Conservation (phyloP, 2,329 filamentous ascomycete species). For the Fusarium virguliforme region DNA sequence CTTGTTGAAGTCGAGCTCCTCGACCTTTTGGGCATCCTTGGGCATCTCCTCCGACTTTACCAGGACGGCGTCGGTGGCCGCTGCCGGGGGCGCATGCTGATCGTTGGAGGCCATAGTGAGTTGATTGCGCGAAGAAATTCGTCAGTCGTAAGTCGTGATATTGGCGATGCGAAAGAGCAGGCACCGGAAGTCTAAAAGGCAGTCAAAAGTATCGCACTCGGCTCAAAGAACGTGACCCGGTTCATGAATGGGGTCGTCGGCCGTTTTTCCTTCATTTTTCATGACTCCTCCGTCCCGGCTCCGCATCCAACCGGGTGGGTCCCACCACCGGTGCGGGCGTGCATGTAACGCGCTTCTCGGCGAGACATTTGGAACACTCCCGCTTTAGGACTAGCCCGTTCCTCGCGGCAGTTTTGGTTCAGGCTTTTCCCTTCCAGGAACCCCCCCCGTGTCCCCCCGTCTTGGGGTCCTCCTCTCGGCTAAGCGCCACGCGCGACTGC, state of each 20-base stretch:
- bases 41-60: slow-evolving; percentile 88
- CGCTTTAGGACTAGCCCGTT: slow-evolving; percentile 43
- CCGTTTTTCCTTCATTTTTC: slow-evolving; percentile 29
- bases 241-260: neutral
- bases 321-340: slow-evolving; percentile 33
- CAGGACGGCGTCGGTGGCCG: slow-evolving; percentile 85
- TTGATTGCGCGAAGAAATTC: slow-evolving; percentile 10
- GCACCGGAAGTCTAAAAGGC: neutral
- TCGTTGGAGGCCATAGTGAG: slow-evolving; percentile 53
- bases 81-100: slow-evolving; percentile 69
- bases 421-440: slow-evolving; percentile 20
- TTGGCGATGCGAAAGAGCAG: slow-evolving; percentile 20
- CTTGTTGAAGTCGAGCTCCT: slow-evolving; percentile 93
- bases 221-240: slow-evolving; percentile 1
- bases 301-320: slow-evolving; percentile 39
- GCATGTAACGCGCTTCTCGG: slow-evolving; percentile 33
- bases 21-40: slow-evolving; percentile 82
- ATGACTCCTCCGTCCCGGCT: slow-evolving; percentile 43
- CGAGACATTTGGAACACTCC: slow-evolving; percentile 20
- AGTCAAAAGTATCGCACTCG: neutral
- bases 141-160: slow-evolving; percentile 17
- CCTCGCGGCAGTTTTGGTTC: slow-evolving; percentile 38
- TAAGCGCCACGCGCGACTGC: slow-evolving; percentile 44
- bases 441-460: slow-evolving; percentile 17
- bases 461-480: slow-evolving; percentile 23